Conservation (phyloP, 768 basidiomycete genomes). For the Lactifluus subvellereus region DNA sequence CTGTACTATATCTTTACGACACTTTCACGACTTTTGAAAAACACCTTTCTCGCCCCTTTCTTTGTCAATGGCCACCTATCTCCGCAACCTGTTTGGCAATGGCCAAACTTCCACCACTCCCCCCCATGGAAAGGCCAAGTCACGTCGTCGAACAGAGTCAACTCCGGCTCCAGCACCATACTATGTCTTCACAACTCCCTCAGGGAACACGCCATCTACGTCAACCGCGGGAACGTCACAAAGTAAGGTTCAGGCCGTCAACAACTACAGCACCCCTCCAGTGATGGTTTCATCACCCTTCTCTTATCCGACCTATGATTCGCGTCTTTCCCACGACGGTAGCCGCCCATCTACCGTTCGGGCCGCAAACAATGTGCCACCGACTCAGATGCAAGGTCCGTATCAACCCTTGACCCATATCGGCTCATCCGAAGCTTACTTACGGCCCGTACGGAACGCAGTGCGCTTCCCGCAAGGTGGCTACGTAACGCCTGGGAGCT, state of each 20-base stretch:
- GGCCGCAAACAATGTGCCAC: conserved; percentile 12
- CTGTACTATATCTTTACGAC: conserved; percentile 9
- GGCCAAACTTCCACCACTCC: conserved; percentile 23
- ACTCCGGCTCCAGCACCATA: conserved; percentile 30
- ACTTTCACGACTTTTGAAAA: conserved; percentile 13
- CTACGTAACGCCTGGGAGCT: conserved; percentile 37
- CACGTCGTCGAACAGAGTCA: conserved; percentile 41
- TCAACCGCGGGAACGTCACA: conserved; percentile 17
- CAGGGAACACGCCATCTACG: conserved; percentile 12
- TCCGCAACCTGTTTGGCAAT: conserved; percentile 44
- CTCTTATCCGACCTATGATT: conserved; percentile 24
- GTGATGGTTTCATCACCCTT: conserved; percentile 24
- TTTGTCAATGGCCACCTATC: conserved; percentile 42
- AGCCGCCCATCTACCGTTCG: conserved; percentile 19
- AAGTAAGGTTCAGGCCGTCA: conserved; percentile 12
- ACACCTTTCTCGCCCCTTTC: background rate
- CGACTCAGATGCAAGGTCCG: conserved; percentile 17
- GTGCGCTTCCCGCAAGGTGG: conserved; percentile 23
- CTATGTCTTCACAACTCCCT: conserved; percentile 27
- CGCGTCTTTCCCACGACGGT: conserved; percentile 20
- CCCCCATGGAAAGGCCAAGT: conserved; percentile 33
- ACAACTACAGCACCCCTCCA: conserved; percentile 15
- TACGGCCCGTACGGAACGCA: conserved; percentile 22
- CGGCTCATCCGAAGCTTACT: conserved; percentile 14
- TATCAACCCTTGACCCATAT: conserved; percentile 24